These are phyloP conservation scores for Arabidopsis suecica DNA, from an alignment of 345 rosid genomes.

Conservation along the genomic window DNA sequence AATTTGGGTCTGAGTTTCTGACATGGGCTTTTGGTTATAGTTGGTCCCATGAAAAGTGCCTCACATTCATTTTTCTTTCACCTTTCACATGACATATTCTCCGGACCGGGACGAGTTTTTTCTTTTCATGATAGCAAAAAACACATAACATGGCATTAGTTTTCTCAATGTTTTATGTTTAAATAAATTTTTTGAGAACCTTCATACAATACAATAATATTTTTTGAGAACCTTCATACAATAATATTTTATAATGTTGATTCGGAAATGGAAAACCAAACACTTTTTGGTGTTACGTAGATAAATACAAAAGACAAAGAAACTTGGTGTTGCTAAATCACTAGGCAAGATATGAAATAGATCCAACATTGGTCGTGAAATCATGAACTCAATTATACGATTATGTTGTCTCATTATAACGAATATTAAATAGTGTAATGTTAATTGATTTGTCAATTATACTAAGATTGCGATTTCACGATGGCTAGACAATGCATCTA, in stretches of 20 bases:
- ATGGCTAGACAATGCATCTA: not conserved
- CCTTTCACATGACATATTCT: slow-evolving; percentile 25
- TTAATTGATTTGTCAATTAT: slow-evolving; percentile 16
- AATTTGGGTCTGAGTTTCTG: not conserved
- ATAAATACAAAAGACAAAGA: slow-evolving; percentile 31
- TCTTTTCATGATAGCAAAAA: slow-evolving; percentile 17
- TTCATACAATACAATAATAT: not conserved
- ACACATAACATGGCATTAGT: slow-evolving; percentile 42
- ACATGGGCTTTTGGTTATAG: slow-evolving; percentile 10
- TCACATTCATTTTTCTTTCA: not conserved
- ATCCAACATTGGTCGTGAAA: slow-evolving; percentile 47
- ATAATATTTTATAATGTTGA: not conserved
- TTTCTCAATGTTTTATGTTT: not conserved
- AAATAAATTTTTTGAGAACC: not conserved
- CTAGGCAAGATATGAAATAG: slow-evolving; percentile 34
- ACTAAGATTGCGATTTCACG: slow-evolving; percentile 4
- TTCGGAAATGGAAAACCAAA: slow-evolving; percentile 11
- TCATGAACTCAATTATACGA: slow-evolving; percentile 34
- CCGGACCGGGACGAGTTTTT: slow-evolving; percentile 1
- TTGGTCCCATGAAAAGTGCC: slow-evolving; percentile 9
- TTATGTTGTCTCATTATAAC: slow-evolving; percentile 31
- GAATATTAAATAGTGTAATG: slow-evolving; percentile 4
- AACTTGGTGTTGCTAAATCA: slow-evolving; percentile 34
- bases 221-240: not conserved
- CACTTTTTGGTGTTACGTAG: slow-evolving; percentile 14